A percentile compares a stretch with the other conserved stretches of the same genome.
These are phyloP conservation scores for Telfairia occidentalis DNA, from an alignment of 331 rosid genomes.

Conservation along the genomic window DNA sequence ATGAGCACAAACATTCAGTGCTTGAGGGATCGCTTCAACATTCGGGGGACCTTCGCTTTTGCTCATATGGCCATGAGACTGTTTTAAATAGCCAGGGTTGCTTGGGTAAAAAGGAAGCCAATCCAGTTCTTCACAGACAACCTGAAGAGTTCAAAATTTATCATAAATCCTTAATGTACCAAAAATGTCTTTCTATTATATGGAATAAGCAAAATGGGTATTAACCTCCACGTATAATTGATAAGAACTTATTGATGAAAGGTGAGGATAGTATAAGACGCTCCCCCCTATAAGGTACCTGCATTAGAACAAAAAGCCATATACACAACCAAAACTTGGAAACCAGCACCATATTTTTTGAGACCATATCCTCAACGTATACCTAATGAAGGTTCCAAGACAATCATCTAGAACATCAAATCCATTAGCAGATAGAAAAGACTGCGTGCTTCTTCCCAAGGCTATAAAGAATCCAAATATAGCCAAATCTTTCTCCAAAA, in stretches of 20 bases:
- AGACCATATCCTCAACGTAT: constrained; percentile 19
- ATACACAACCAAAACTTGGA: constrained; percentile 21
- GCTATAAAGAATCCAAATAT: constrained; percentile 96
- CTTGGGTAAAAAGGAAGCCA: constrained; percentile 96
- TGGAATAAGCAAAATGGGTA: constrained; percentile 12
- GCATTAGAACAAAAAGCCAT: constrained; percentile 20
- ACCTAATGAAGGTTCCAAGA: constrained; percentile 79
- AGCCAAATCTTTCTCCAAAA: constrained; percentile 93
- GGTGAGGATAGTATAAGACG: constrained; percentile 86
- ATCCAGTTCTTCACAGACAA: constrained; percentile 97
- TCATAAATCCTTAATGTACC: constrained; percentile 9
- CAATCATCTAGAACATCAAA: constrained; percentile 57
- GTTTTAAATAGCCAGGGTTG: constrained; percentile 37
- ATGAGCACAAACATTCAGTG: constrained; percentile 70
- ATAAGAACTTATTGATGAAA: constrained; percentile 91
- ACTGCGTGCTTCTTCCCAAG: constrained; percentile 73
- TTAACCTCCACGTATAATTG: constrained; percentile 95
- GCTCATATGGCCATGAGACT: constrained; percentile 46
- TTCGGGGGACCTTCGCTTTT: constrained; percentile 70
- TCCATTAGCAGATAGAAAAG: constrained; percentile 71
- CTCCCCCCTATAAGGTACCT: constrained; percentile 96
- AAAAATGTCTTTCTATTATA: constrained; percentile 11
- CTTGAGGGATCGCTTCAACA: constrained; percentile 63
- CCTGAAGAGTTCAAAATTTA: constrained; percentile 36
- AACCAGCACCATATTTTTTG: constrained; percentile 10